These are phyloP conservation scores for Clonostachys rhizophaga DNA, from an alignment of 2,329 filamentous ascomycete species.

Conservation along the genomic window DNA sequence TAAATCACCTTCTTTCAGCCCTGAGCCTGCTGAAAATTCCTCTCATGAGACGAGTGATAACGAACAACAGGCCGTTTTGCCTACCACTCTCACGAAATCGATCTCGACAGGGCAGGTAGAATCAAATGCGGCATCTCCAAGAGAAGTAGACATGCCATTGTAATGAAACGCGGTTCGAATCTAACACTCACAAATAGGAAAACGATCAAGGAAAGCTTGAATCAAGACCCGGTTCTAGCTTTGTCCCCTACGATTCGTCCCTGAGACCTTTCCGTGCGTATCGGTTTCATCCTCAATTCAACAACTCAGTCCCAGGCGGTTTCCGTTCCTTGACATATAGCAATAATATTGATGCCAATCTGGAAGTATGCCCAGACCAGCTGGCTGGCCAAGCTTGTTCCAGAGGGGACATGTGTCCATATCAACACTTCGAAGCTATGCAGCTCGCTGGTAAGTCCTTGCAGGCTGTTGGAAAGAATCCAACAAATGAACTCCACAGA, in stretches of 20 bases:
- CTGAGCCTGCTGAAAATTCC: not conserved
- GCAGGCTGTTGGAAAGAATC: not conserved
- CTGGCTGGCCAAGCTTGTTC: constrained; percentile 63
- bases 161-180: too few species aligned
- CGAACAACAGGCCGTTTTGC: constrained; percentile 13
- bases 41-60: constrained; percentile 14
- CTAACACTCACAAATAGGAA: too few species aligned
- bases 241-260: constrained; percentile 73
- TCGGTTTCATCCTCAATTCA: constrained; percentile 80
- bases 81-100: constrained; percentile 14
- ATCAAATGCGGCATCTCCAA: constrained; percentile 14
- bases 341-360: constrained; percentile 76
- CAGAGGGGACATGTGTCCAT: constrained; percentile 66
- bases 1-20: too few species aligned
- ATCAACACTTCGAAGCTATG: constrained; percentile 65
- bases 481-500: constrained; percentile 2
- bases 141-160: constrained; percentile 37
- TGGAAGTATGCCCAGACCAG: constrained; percentile 73
- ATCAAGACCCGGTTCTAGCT: constrained; percentile 7
- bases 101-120: constrained; percentile 20
- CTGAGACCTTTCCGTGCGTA: constrained; percentile 80
- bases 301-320: constrained; percentile 65
- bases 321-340: constrained; percentile 91
- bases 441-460: constrained; percentile 28
- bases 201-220: not conserved